Evolutionary conservation across 2,329 filamentous ascomycete genomes (phyloP).

Genomic region (Pseudocercospora vitis): DNA sequence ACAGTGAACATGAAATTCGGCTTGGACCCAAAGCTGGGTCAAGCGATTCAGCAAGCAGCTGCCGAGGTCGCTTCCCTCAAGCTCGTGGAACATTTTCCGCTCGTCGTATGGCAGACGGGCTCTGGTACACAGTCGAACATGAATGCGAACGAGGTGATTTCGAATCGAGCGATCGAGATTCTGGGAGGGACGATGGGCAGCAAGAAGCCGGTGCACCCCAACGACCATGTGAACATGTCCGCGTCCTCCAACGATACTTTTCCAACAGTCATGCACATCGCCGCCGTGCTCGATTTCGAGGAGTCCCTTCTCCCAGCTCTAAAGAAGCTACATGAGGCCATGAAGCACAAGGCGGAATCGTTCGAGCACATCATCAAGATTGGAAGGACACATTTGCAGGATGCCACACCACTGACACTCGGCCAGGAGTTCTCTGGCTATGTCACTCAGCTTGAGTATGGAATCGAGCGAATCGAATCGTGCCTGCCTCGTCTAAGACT

Average conservation of each 20-base stretch:
- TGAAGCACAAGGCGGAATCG: slow-evolving; percentile 84
- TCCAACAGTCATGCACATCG: slow-evolving; percentile 99
- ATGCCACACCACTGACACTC: slow-evolving; percentile 91
- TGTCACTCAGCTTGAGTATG: slow-evolving; percentile 87
- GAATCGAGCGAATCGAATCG: slow-evolving; percentile 81
- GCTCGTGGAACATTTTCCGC: slow-evolving; percentile 94
- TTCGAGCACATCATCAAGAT: slow-evolving; percentile 99
- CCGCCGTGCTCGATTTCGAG: slow-evolving; percentile 90
- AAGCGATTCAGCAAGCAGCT: slow-evolving; percentile 93
- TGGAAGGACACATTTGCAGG: slow-evolving; percentile 93
- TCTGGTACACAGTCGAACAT: slow-evolving; percentile 99
- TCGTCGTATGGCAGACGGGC: slow-evolving; percentile 98
- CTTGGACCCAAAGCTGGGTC: slow-evolving; percentile 82
- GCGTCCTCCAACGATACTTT: slow-evolving; percentile 99
- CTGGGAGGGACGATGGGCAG: slow-evolving; percentile 88
- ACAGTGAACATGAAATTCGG: slow-evolving; percentile 94
- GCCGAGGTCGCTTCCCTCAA: slow-evolving; percentile 90
- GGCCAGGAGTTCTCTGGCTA: slow-evolving; percentile 98
- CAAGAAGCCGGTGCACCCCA: slow-evolving; percentile 99
- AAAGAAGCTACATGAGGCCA: slow-evolving; percentile 74
- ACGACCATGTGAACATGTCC: slow-evolving; percentile 99
- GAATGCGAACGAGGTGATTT: slow-evolving; percentile 99
- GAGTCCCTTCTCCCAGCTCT: slow-evolving; percentile 79
- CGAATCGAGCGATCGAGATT: slow-evolving; percentile 97
- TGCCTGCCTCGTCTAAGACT: slow-evolving; percentile 80